Base-by-base conservation (phyloP, 768 basidiomycete species). In the Boletus tylopilopsis region DNA sequence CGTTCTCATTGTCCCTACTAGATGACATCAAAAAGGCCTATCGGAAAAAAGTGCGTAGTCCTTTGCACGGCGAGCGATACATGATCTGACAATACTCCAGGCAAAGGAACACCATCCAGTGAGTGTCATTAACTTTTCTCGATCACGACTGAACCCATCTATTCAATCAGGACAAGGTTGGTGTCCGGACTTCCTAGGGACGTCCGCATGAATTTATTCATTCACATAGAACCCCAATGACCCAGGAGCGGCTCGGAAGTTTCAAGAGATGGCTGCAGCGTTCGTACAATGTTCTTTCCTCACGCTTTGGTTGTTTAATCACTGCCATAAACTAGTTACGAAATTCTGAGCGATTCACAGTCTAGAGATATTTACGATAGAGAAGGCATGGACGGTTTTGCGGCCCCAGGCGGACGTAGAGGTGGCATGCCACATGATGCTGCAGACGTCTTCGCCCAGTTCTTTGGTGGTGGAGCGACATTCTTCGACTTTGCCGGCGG, bases 11-110 rank as follows among this genome's bases (percentile, higher is more conserved):
- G 39, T 38, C 45, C 52, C 48, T 16, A 42, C 32, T 55, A 87
- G 90, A 76, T 56, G 91, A 97, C 55, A 91, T 97, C 60, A 94
- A 94, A 71, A 90, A 89, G 64, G 94, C 94, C 15, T 97, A 97
- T 66, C 85, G 87, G 66, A 88, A 81, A 73, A 94, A 94, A 83
- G 92, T 90, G 72, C 58, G 60, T 66, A 29, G 27, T 48, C 30
- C 30, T 40, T 47, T 54, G 45, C 34, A 44, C 51, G 16, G 39
- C 9, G 22, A 22, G 24, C 18, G 29, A 23, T 35, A 11, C 10
- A 19, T 56, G 36, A 55, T 48, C 51, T 67, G 30, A 64, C 24
- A 25, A n/a, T 51, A 46, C 50, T 45, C 5, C 60, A 93, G 87
- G 92, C 92, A 27, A 91, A 85, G 64, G 81, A 90, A 63, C 85